Percentiles rank a stretch among this genome's conserved stretches.
Conservation (phyloP, 106 monocot species). For the Dactylorhiza incarnata region DNA sequence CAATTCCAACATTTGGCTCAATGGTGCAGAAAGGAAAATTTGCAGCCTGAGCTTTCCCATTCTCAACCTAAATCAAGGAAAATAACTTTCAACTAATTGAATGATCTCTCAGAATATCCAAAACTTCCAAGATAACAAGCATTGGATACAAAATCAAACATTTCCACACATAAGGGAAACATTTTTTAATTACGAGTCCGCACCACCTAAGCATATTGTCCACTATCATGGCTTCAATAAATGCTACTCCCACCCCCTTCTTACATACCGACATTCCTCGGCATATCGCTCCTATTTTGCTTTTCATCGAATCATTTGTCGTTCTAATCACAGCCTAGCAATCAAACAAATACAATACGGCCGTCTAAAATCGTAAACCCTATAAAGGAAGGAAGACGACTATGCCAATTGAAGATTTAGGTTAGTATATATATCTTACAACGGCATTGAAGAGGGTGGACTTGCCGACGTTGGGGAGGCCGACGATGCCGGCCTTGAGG, state of each 20-base stretch:
- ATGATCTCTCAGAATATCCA: neutral
- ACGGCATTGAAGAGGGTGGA: conserved; percentile 97
- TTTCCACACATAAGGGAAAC: neutral
- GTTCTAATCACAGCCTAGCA: no score
- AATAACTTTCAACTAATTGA: conserved; percentile 36
- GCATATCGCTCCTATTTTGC: neutral
- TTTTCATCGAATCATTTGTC: neutral
- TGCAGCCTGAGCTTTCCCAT: conserved; percentile 99
- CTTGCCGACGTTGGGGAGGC: conserved; percentile 95
- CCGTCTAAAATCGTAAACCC: neutral
- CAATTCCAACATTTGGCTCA: conserved; percentile 94
- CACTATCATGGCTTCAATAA: neutral
- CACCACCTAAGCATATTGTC: neutral
- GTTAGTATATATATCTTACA: conserved; percentile 28
- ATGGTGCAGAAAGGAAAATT: conserved; percentile 99
- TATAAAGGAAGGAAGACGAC: neutral
- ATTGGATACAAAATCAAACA: neutral
- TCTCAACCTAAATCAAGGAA: conserved; percentile 66
- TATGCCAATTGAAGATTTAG: neutral
- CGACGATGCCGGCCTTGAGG: conserved; percentile 89
- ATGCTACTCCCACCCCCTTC: neutral
- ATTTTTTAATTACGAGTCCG: neutral
- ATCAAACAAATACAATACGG: no score
- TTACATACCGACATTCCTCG: neutral
- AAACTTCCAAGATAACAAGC: neutral